These are phyloP conservation scores for Fusarium keratoplasticum DNA, from an alignment of 2,329 filamentous ascomycete species.

Conservation along the genomic window DNA sequence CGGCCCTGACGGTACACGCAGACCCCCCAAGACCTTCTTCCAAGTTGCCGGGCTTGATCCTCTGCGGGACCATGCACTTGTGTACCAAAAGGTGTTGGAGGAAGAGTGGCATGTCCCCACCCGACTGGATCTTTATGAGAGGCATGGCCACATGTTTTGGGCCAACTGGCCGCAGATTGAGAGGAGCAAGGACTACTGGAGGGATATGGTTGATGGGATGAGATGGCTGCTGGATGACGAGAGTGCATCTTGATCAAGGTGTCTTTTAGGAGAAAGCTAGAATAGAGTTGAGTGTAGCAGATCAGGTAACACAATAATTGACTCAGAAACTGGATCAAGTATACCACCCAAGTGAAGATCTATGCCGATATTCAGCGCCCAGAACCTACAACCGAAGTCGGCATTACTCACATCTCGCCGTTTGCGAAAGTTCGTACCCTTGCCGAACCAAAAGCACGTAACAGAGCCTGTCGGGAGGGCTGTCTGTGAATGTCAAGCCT, in stretches of 20 bases:
- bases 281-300: not conserved
- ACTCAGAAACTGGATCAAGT: not conserved
- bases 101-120: not conserved
- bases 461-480: not conserved
- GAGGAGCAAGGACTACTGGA: not conserved
- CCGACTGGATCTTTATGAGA: not conserved
- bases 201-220: not conserved
- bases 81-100: not conserved
- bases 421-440: not conserved
- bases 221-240: not conserved
- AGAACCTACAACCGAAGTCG: not conserved
- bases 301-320: not conserved
- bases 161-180: not conserved
- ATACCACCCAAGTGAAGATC: not conserved
- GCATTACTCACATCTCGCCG: not conserved
- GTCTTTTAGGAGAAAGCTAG: not conserved
- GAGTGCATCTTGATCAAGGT: not conserved
- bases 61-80: not conserved
- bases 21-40: not conserved
- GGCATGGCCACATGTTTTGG: not conserved
- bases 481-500: not conserved
- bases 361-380: not conserved
- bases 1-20: not conserved
- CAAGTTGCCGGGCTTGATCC: not conserved
- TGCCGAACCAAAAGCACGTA: not conserved